Conservation (phyloP, 441 rosid genomes). For the Mallotus repandus region DNA sequence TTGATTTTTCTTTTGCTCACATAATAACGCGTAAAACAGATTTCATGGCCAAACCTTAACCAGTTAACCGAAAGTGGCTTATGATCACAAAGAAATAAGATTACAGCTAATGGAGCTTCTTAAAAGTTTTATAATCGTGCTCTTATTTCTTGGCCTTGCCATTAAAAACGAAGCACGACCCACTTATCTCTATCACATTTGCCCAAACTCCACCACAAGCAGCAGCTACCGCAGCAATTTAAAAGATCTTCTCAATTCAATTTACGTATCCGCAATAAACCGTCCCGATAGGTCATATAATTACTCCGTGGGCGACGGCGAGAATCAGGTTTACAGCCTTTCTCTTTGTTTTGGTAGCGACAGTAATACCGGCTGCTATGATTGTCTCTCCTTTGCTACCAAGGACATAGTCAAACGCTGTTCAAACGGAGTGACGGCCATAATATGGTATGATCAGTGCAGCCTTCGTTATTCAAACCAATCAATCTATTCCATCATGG, state of each 20-base stretch:
- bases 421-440: conserved; percentile 15
- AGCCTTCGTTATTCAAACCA: conserved; percentile 34
- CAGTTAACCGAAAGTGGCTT: too few relatives aligned
- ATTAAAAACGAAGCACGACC: conserved; percentile 1
- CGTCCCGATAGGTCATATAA: background rate
- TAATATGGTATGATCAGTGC: conserved; percentile 41
- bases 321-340: background rate
- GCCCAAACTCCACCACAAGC: conserved; percentile 18
- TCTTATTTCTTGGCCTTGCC: background rate
- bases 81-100: too few relatives aligned
- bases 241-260: conserved; percentile 11
- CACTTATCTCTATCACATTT: background rate
- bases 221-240: conserved; percentile 23
- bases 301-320: too few relatives aligned
- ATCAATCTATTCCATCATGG: conserved; percentile 12
- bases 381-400: conserved; percentile 29
- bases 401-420: conserved; percentile 15
- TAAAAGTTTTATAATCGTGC: background rate
- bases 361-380: conserved; percentile 9
- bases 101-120: background rate
- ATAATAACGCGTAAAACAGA: too few relatives aligned
- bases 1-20: too few relatives aligned
- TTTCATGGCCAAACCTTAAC: too few relatives aligned
- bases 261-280: background rate
- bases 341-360: conserved; percentile 28